Base-by-base conservation (phyloP, 441 rosid species). In the Mallotus japonicus region DNA sequence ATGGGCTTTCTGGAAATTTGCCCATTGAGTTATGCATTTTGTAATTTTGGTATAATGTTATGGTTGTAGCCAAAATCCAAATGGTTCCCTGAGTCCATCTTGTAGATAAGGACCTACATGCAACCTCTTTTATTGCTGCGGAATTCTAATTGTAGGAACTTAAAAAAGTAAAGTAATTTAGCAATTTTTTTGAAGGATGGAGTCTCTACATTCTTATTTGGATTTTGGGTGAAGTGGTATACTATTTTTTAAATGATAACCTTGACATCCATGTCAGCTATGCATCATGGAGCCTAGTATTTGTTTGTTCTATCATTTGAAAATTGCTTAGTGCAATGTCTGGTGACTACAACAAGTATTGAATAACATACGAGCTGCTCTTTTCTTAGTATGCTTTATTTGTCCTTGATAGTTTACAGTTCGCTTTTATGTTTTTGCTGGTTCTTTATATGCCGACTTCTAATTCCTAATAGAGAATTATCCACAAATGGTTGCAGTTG, bases 401-500 rank as follows among this genome's bases (percentile, higher is more conserved):
- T 13, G 13, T 37, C 49, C n/a, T 50, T 17, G 54, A 17, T 60
- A 34, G 32, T 46, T 28, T 60, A 10, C 19, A 20, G 9, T n/a
- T 62, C 47, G 59, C 49, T 16, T 71, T 37, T 17, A 47, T 19
- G 5, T 11, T 0, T 60, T 15, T 57, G 37, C 22, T 75, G 49
- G 34, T 46, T 17, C 15, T 37, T 22, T 70, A 55, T 34, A 54
- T 54, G n/a, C 16, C 32, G 14, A 55, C 69, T 58, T 3, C 57
- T 32, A 13, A 53, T 14, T 44, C 55, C 62, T 61, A 44, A 72
- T 71, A 14, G 65, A 76, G 20, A 56, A 67, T 66, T 72, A 44
- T 44, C 24, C 53, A 1, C 74, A 28, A 73, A 62, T 60, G 70
- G 60, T 76, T 88, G 87, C 90, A 91, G 98, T 83, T 93, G 86